phyloP scores from a whole-genome alignment of 163 green algal species.

The Volvox carteri region DNA sequence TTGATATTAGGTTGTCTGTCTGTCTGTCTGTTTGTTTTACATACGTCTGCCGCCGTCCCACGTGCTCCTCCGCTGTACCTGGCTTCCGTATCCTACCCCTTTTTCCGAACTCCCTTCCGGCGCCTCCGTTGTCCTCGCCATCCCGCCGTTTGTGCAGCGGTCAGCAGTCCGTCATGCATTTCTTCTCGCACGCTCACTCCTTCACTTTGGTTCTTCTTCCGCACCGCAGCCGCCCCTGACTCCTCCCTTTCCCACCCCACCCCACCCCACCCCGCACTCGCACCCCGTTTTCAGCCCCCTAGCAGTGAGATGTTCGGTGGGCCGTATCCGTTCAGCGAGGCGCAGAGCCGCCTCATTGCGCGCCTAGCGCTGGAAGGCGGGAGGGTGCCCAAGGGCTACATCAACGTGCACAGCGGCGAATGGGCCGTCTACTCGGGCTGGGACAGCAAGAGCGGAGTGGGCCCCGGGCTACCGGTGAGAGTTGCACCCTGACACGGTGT shows the following conservation, averaged over 20 bases:
- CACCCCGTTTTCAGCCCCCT: background rate
- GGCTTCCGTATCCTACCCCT: too few relatives aligned
- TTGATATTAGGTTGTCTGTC: too few relatives aligned
- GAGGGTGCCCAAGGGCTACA: slow-evolving; percentile 61
- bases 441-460: slow-evolving; percentile 71
- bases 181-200: too few relatives aligned
- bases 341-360: slow-evolving; percentile 70
- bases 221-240: too few relatives aligned
- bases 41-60: too few relatives aligned
- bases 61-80: too few relatives aligned
- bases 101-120: too few relatives aligned
- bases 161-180: too few relatives aligned
- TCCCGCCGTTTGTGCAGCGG: too few relatives aligned
- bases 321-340: slow-evolving; percentile 72
- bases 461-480: slow-evolving; percentile 65
- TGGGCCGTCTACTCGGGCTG: slow-evolving; percentile 81
- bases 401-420: slow-evolving; percentile 81
- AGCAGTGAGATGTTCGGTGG: slow-evolving; percentile 75
- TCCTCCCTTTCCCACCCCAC: background rate
- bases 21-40: too few relatives aligned
- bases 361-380: slow-evolving; percentile 27
- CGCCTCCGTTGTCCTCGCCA: background rate
- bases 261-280: background rate
- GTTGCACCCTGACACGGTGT: too few relatives aligned
- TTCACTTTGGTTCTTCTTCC: too few relatives aligned